Evolutionary conservation across 73 alveolate genomes (phyloP), one percentile per base, ranked within the genome.

Genomic region (Breviolum minutum): DNA sequence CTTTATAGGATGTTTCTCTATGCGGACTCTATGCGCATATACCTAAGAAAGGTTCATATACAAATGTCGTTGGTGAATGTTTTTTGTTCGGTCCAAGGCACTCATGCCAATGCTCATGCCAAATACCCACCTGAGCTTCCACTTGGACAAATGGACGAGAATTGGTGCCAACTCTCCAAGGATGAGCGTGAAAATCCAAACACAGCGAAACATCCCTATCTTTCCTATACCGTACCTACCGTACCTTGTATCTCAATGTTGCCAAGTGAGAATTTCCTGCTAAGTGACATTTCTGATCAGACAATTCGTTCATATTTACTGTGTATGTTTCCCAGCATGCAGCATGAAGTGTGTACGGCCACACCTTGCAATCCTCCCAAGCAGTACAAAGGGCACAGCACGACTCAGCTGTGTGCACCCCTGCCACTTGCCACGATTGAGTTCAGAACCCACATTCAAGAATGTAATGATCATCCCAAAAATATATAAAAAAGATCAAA

Each of bases 321-420:
- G 54, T 40, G 54, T 40, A 40, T 40, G 54, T 40, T 40, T 40
- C 54, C 54, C 54, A 40, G 54, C 54, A 40, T 3, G 54, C 54
- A 40, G 54, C 54, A 40, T 40, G 54, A 40, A 40, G 54, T 40
- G 54, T 40, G 54, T 40, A 40, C 54, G 54, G 54, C 62, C 60
- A 69, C 91, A 48, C 94, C 94, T 85, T 85, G 79, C 94, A 85
- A 26, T 85, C 94, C 19, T 85, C 79, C 94, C 94, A 85, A 12
- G 94, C 77, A 10, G 79, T n/a, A 26, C 94, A 85, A 24, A 85
- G 76, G 14, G 94, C 27, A 77, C 94, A 85, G 40, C 94, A 85
- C 13, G 68, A 27, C 94, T 85, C 79, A 6, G 94, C 60, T 5
- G 74, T 82, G 73, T 54, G 27, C 91, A 82, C 91, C 0, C 87